phyloP scores from a whole-genome alignment of 176 grass and related monocot species.

The Microstegium vimineum region DNA sequence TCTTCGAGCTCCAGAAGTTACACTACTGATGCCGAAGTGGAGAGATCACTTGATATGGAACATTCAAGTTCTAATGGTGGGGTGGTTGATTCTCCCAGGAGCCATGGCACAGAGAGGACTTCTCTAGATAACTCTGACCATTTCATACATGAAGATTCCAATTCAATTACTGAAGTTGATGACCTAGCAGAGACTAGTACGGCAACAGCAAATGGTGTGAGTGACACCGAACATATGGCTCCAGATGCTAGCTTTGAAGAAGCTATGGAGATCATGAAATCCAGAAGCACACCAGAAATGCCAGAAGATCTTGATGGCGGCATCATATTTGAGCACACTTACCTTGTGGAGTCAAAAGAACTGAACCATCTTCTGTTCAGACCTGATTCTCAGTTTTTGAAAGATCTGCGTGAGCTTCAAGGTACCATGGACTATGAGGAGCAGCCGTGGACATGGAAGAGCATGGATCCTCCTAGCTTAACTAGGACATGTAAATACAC shows the following conservation, averaged over 20 bases:
- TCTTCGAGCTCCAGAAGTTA: constrained; percentile 32
- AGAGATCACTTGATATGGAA: not conserved
- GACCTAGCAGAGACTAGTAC: constrained; percentile 7
- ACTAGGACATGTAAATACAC: constrained; percentile 70
- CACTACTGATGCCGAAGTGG: constrained; percentile 17
- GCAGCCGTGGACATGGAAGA: constrained; percentile 60
- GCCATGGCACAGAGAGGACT: not conserved
- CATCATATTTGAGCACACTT: constrained; percentile 61
- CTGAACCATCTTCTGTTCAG: constrained; percentile 66
- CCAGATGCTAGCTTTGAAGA: constrained; percentile 58
- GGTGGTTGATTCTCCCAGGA: constrained; percentile 25
- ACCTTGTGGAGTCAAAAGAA: constrained; percentile 56
- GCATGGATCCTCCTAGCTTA: constrained; percentile 39
- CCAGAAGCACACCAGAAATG: constrained; percentile 37
- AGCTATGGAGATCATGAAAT: constrained; percentile 59
- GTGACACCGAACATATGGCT: constrained; percentile 13
- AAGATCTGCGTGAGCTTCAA: constrained; percentile 47
- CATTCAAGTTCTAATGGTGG: constrained; percentile 7
- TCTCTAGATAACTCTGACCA: constrained; percentile 34
- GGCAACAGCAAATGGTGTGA: not conserved
- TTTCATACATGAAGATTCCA: constrained; percentile 17
- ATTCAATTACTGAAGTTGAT: constrained; percentile 29
- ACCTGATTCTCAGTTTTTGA: constrained; percentile 66
- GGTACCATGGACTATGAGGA: constrained; percentile 56
- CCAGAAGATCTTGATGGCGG: constrained; percentile 53